Evolutionary conservation across 768 basidiomycete genomes (phyloP).

Genomic region (Russula griseocarnosa): DNA sequence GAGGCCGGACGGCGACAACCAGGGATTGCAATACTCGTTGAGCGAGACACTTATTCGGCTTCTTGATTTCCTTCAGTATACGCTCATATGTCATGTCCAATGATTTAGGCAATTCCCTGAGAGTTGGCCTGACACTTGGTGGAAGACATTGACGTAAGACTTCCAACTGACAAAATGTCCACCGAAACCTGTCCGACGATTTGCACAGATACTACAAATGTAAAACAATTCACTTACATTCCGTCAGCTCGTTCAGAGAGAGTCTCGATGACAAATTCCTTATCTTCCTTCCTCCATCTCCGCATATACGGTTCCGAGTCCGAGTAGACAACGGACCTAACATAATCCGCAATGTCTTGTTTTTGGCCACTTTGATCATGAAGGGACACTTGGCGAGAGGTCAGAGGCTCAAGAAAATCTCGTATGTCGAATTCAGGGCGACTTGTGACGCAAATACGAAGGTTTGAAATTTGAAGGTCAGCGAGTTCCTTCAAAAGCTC

Average conservation of each 20-base stretch:
- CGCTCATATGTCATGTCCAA: constrained; percentile 3
- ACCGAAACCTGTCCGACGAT: not conserved
- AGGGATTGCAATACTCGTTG: not conserved
- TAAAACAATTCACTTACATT: not conserved
- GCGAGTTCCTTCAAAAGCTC: not conserved
- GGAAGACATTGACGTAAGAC: not conserved
- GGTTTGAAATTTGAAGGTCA: not conserved
- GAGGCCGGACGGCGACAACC: not conserved
- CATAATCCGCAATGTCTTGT: not conserved
- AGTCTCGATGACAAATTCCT: not conserved
- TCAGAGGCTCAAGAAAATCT: not conserved
- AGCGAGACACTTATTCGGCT: not conserved
- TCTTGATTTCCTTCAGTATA: not conserved
- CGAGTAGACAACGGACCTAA: not conserved
- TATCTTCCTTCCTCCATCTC: not conserved
- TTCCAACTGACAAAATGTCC: not conserved
- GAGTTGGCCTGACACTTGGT: not conserved
- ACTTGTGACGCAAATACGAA: not conserved
- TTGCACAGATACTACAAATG: not conserved
- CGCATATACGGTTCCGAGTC: not conserved
- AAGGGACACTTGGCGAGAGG: not conserved
- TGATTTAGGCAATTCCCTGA: not conserved
- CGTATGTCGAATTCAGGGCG: constrained; percentile 5
- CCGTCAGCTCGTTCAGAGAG: not conserved
- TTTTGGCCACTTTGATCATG: constrained; percentile 5